Evolutionary conservation across 2,329 filamentous ascomycete species (phyloP).

Genomic region (Lachnellula occidentalis): DNA sequence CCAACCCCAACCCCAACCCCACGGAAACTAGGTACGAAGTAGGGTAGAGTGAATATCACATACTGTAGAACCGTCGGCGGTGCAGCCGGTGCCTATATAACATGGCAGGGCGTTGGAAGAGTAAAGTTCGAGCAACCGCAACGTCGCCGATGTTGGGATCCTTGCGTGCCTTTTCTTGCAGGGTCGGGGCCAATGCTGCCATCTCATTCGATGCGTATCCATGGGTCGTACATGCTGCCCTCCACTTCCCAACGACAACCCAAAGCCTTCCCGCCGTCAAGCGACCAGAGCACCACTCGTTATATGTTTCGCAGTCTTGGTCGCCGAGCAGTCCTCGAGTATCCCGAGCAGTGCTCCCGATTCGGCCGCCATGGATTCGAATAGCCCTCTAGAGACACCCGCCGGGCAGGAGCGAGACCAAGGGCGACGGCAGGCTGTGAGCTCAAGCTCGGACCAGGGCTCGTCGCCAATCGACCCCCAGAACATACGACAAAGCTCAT

Average conservation of each 20-base stretch:
- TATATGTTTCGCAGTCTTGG: neutral
- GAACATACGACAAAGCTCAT: neutral
- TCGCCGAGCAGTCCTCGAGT: neutral
- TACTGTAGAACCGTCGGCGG: too few species aligned
- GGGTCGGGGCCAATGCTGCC: neutral
- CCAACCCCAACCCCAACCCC: too few species aligned
- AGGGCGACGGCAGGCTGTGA: neutral
- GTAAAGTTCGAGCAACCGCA: too few species aligned
- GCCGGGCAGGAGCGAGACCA: neutral
- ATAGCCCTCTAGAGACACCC: constrained; percentile 3
- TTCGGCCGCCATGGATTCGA: neutral
- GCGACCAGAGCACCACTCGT: neutral
- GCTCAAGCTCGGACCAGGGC: neutral
- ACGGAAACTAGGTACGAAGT: too few species aligned
- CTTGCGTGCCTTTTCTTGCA: neutral
- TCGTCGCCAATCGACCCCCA: neutral
- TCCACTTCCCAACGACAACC: neutral
- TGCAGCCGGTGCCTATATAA: too few species aligned
- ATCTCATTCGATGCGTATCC: neutral
- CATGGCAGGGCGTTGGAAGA: too few species aligned
- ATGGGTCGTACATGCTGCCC: neutral
- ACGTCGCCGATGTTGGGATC: neutral
- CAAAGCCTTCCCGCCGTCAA: neutral
- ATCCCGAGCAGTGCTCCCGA: neutral
- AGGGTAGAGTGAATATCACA: too few species aligned